These are phyloP conservation scores for Thermomucor indicae-seudaticae DNA, from an alignment of 371 early-diverging fungal genomes.

Conservation along the genomic window DNA sequence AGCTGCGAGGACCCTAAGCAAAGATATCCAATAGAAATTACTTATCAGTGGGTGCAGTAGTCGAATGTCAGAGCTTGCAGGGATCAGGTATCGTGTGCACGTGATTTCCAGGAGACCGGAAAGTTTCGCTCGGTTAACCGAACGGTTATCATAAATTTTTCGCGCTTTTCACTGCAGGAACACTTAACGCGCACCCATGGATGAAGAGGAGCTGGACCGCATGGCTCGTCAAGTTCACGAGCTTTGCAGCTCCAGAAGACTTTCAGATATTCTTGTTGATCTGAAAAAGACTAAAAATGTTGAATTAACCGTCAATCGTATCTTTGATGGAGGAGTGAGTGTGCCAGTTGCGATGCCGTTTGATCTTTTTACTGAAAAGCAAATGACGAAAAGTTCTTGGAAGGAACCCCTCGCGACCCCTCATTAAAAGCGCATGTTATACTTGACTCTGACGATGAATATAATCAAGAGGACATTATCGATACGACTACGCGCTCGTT, in stretches of 20 bases:
- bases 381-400: conserved; percentile 24
- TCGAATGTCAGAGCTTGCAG: background rate
- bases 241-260: conserved; percentile 15
- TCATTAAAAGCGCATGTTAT: conserved; percentile 9
- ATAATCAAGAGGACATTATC: background rate
- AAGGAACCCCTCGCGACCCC: conserved; percentile 30
- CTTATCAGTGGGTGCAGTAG: background rate
- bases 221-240: conserved; percentile 26
- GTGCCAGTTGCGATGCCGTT: background rate
- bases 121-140: too few relatives aligned
- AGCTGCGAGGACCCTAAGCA: background rate
- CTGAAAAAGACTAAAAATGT: conserved; percentile 37
- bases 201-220: conserved; percentile 12
- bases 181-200: too few relatives aligned
- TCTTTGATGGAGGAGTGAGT: conserved; percentile 47
- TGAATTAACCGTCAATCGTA: conserved; percentile 49
- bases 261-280: conserved; percentile 37
- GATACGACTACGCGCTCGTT: too few relatives aligned
- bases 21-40: background rate
- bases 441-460: conserved; percentile 20
- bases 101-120: too few relatives aligned
- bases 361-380: background rate
- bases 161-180: background rate
- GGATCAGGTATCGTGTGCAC: background rate
- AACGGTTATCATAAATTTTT: too few relatives aligned